These are phyloP conservation scores for Suillus spraguei DNA, from an alignment of 768 basidiomycete species.

Conservation along the genomic window DNA sequence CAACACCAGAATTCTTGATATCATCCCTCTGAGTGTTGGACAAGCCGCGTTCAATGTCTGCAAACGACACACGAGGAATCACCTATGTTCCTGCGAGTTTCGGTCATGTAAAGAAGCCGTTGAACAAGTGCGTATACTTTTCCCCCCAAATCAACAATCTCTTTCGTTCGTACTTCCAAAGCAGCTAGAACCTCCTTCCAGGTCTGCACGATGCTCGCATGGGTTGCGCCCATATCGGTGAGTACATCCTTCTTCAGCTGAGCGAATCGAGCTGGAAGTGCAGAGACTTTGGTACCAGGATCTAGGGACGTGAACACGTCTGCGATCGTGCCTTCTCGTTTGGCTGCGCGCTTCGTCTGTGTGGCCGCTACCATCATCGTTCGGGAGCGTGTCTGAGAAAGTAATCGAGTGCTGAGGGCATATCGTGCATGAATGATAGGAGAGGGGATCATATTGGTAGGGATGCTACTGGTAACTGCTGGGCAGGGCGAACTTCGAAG, in stretches of 20 bases:
- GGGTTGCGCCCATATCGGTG: conserved; percentile 33
- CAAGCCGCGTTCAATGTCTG: conserved; percentile 47
- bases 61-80: conserved; percentile 51
- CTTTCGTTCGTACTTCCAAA: conserved; percentile 46
- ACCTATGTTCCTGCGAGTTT: conserved; percentile 35
- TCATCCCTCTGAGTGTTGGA: conserved; percentile 44
- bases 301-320: conserved; percentile 49
- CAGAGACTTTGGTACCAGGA: conserved; percentile 33
- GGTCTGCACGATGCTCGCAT: conserved; percentile 39
- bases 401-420: neutral
- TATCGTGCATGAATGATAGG: neutral
- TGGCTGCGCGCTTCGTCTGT: conserved; percentile 12
- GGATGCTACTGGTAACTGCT: neutral
- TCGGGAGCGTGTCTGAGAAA: neutral
- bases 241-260: conserved; percentile 61
- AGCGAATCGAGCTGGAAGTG: conserved; percentile 58
- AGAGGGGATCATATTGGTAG: neutral
- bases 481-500: no score
- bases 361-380: neutral
- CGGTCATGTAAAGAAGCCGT: neutral
- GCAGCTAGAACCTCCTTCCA: conserved; percentile 60
- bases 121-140: conserved; percentile 38
- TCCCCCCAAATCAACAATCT: conserved; percentile 49
- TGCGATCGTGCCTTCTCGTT: conserved; percentile 44
- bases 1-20: conserved; percentile 55